Evolutionary conservation across 371 early-diverging fungal species (phyloP).

Genomic region (Lichtheimia ramosa): DNA sequence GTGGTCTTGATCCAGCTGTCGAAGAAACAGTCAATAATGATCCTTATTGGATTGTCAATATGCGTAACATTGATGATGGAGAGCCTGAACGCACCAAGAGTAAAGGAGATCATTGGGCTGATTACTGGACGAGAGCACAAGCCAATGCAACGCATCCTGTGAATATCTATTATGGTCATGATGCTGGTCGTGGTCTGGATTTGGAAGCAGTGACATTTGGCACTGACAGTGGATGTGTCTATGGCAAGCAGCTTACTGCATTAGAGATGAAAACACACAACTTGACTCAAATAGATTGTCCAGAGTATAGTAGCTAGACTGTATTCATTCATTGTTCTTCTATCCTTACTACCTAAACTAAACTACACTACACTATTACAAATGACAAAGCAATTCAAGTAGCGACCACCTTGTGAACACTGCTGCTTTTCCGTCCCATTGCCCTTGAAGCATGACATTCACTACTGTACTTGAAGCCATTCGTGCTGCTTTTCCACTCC

Average conservation of each 20-base stretch:
- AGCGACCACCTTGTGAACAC: too few species aligned
- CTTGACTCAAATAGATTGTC: conserved; percentile 30
- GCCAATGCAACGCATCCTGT: conserved; percentile 14
- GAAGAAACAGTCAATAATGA: conserved; percentile 40
- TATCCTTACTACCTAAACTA: too few species aligned
- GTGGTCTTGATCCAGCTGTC: conserved; percentile 61
- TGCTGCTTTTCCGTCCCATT: background rate
- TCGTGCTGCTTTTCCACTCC: conserved; percentile 8
- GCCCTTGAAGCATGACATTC: conserved; percentile 5
- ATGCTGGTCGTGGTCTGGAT: conserved; percentile 60
- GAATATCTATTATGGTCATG: conserved; percentile 69
- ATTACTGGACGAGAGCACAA: conserved; percentile 43
- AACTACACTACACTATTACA: too few species aligned
- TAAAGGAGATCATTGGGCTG: conserved; percentile 53
- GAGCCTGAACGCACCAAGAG: conserved; percentile 32
- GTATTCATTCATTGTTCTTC: too few species aligned
- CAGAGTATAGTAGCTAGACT: conserved; percentile 12
- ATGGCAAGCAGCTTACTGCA: conserved; percentile 62
- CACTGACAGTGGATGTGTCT: conserved; percentile 70
- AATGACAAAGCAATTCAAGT: too few species aligned
- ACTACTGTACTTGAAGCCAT: conserved; percentile 2
- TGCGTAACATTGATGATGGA: conserved; percentile 57
- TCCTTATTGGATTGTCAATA: conserved; percentile 59
- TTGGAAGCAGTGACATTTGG: conserved; percentile 57
- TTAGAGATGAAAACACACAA: conserved; percentile 35